These are phyloP conservation scores for Colletotrichum sidae DNA, from an alignment of 2,329 filamentous ascomycete species.

Conservation along the genomic window DNA sequence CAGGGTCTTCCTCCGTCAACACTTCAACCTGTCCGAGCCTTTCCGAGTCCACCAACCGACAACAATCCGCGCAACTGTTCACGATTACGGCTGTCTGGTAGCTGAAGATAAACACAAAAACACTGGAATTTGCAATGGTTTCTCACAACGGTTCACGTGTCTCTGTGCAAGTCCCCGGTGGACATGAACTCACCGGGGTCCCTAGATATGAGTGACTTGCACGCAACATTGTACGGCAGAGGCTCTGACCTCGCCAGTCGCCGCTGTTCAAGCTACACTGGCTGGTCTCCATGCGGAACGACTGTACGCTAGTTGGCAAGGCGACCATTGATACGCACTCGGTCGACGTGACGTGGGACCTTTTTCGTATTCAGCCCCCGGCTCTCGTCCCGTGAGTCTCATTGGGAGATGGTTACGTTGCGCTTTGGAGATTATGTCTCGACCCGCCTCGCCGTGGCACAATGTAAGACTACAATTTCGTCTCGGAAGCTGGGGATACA, in stretches of 20 bases:
- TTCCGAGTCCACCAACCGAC: slow-evolving; percentile 36
- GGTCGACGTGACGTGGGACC: slow-evolving; percentile 9
- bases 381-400: slow-evolving; percentile 1
- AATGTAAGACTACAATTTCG: slow-evolving; percentile 19
- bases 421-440: slow-evolving; percentile 4
- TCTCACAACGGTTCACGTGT: slow-evolving; percentile 34
- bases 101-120: slow-evolving; percentile 42
- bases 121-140: slow-evolving; percentile 40
- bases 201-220: slow-evolving; percentile 32
- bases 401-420: slow-evolving; percentile 2
- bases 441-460: slow-evolving; percentile 7
- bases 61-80: slow-evolving; percentile 39
- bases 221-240: slow-evolving; percentile 17
- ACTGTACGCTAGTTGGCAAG: slow-evolving; percentile 8
- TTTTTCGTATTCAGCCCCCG: slow-evolving; percentile 1
- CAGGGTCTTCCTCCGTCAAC: slow-evolving; percentile 23
- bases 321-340: not conserved
- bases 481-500: slow-evolving; percentile 8
- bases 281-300: not conserved
- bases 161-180: slow-evolving; percentile 25
- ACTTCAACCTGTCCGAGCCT: slow-evolving; percentile 37
- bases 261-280: not conserved
- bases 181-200: slow-evolving; percentile 25
- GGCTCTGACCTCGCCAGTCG: slow-evolving; percentile 2
- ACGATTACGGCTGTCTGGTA: slow-evolving; percentile 41